Percentiles rank a stretch among this genome's conserved stretches.
Conservation (phyloP, 1,139 yeast genomes). For the Debaryomyces fabryi region DNA sequence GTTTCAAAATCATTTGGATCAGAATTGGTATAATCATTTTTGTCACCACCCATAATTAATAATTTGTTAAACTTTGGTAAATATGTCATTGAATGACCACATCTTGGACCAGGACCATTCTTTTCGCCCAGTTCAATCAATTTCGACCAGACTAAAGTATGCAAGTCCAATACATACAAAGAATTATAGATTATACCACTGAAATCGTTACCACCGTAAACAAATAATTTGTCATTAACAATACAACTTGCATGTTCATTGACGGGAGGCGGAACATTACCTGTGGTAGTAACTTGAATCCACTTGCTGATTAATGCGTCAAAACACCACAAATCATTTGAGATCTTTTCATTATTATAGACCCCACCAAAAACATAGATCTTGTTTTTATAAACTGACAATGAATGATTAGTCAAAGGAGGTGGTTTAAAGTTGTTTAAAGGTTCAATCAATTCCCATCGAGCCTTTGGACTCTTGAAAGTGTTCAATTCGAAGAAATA, state of each 20-base stretch:
- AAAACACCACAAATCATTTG: conserved; percentile 80
- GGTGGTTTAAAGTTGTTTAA: conserved; percentile 68
- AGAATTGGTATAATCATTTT: conserved; percentile 54
- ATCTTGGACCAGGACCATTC: conserved; percentile 75
- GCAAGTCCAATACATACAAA: conserved; percentile 75
- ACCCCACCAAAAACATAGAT: conserved; percentile 92
- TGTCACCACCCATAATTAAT: conserved; percentile 91
- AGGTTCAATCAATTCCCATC: conserved; percentile 78
- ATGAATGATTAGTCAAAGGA: conserved; percentile 88
- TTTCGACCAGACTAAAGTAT: conserved; percentile 72
- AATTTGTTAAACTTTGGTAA: conserved; percentile 66
- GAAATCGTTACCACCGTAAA: conserved; percentile 88
- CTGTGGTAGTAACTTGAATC: conserved; percentile 55
- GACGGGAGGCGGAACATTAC: conserved; percentile 78
- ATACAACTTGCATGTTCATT: conserved; percentile 90
- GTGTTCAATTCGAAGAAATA: conserved; percentile 85
- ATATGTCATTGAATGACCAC: conserved; percentile 92
- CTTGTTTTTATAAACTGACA: conserved; percentile 77
- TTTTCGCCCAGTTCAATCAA: conserved; percentile 46
- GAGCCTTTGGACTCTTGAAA: conserved; percentile 80
- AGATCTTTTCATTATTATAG: conserved; percentile 74
- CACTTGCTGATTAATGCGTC: conserved; percentile 73
- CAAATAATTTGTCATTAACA: conserved; percentile 76
- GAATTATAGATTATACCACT: conserved; percentile 72
- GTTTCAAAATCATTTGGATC: conserved; percentile 44